Conservation (phyloP, 306 rosid species). For the Rosa chinensis region DNA sequence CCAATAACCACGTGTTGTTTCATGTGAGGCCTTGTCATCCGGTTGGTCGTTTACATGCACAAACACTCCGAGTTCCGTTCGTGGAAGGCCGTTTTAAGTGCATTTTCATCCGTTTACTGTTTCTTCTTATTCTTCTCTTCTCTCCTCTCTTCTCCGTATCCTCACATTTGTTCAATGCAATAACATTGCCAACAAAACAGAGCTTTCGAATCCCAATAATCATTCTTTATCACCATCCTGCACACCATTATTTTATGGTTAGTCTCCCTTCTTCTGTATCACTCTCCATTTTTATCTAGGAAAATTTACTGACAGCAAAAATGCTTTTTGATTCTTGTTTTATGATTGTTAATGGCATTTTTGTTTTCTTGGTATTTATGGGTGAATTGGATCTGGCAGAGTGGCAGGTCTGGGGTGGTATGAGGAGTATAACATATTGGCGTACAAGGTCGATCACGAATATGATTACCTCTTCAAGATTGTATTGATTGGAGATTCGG, state of each 20-base stretch:
- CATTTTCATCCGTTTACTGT: slow-evolving; percentile 36
- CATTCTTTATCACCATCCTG: slow-evolving; percentile 24
- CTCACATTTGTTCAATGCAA: slow-evolving; percentile 31
- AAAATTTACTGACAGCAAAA: neutral
- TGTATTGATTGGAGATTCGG: slow-evolving; percentile 77
- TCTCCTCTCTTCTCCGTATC: slow-evolving; percentile 12
- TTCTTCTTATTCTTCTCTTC: slow-evolving; percentile 13
- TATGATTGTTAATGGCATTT: neutral
- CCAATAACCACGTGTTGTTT: neutral
- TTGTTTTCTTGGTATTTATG: neutral
- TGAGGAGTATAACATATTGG: slow-evolving; percentile 50
- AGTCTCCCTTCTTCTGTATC: neutral
- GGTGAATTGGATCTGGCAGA: slow-evolving; percentile 15
- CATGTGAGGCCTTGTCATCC: neutral
- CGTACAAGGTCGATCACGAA: slow-evolving; percentile 72
- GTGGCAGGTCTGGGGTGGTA: slow-evolving; percentile 47
- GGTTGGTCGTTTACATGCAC: neutral
- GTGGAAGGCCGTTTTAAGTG: slow-evolving; percentile 40
- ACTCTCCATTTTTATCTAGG: neutral
- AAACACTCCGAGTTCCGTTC: slow-evolving; percentile 20
- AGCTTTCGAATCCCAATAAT: slow-evolving; percentile 18
- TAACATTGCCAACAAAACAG: slow-evolving; percentile 14
- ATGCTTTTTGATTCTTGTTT: neutral
- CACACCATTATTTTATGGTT: slow-evolving; percentile 33
- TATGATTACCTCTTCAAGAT: slow-evolving; percentile 79